A percentile compares a stretch with the other conserved stretches of the same genome.
phyloP scores from a whole-genome alignment of 1,139 yeast species.

The Debaryomyces nepalensis region DNA sequence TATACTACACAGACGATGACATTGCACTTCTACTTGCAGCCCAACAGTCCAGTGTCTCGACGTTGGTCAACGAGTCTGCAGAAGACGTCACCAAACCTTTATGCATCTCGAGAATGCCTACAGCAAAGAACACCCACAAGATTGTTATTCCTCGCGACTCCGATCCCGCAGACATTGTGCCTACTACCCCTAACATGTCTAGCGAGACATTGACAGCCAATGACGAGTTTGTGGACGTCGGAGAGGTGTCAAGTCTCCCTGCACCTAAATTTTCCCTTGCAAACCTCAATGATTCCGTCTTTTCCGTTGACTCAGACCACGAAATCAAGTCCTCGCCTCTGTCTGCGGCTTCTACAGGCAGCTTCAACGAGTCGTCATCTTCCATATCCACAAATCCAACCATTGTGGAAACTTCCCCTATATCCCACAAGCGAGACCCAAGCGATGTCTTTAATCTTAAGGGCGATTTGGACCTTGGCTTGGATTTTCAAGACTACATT shows the following conservation, averaged over 20 bases:
- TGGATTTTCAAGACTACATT: slow-evolving; percentile 1
- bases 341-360: slow-evolving; percentile 13
- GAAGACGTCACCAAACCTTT: slow-evolving; percentile 31
- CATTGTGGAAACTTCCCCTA: slow-evolving; percentile 14
- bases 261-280: slow-evolving; percentile 12
- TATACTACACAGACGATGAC: slow-evolving; percentile 41
- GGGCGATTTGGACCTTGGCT: slow-evolving; percentile 15
- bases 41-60: slow-evolving; percentile 20
- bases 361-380: slow-evolving; percentile 28
- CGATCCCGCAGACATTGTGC: background rate
- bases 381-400: slow-evolving; percentile 27
- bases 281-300: slow-evolving; percentile 9
- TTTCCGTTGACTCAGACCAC: slow-evolving; percentile 15
- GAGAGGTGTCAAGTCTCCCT: slow-evolving; percentile 11
- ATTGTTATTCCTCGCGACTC: background rate
- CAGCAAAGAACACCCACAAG: slow-evolving; percentile 5
- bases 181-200: slow-evolving; percentile 8
- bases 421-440: slow-evolving; percentile 8
- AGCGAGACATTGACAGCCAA: slow-evolving; percentile 9
- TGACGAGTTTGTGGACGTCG: slow-evolving; percentile 12
- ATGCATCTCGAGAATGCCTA: slow-evolving; percentile 25
- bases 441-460: slow-evolving; percentile 12
- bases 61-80: slow-evolving; percentile 30
- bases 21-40: slow-evolving; percentile 28
- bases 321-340: slow-evolving; percentile 20